Conservation (phyloP, 805 yeast species). For the Candida endomychidarum region DNA sequence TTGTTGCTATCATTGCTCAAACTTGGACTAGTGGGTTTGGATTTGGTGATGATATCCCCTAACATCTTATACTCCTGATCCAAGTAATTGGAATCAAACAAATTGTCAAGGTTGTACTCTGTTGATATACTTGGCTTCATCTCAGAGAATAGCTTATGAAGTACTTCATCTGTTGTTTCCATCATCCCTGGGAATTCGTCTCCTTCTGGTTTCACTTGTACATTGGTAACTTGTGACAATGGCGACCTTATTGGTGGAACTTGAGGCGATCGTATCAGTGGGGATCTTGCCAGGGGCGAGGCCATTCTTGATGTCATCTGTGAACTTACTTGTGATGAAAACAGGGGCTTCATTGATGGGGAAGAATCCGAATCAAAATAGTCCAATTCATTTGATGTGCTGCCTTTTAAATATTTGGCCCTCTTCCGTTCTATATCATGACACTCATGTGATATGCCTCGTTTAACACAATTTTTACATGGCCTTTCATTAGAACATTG, state of each 20-base stretch:
- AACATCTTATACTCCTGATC: constrained; percentile 53
- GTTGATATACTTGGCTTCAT: constrained; percentile 15
- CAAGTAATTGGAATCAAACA: constrained; percentile 45
- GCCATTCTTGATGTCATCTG: not conserved
- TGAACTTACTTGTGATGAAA: constrained; percentile 1
- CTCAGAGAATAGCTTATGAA: constrained; percentile 21
- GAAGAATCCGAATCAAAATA: not conserved
- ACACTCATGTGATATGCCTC: constrained; percentile 57
- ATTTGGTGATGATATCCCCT: constrained; percentile 45
- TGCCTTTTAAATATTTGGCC: constrained; percentile 37
- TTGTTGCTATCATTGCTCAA: constrained; percentile 1
- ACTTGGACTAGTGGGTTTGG: constrained; percentile 40
- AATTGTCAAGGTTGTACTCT: constrained; percentile 11
- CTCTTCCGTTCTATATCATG: constrained; percentile 57
- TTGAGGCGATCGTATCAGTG: not conserved
- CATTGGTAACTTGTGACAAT: constrained; percentile 3
- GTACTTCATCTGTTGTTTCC: constrained; percentile 30
- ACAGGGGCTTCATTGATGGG: not conserved
- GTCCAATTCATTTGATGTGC: not conserved
- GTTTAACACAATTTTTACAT: constrained; percentile 66
- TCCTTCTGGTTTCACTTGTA: not conserved
- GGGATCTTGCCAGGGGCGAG: not conserved
- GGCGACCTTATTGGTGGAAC: constrained; percentile 3
- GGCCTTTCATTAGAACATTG: constrained; percentile 73
- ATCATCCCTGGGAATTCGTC: constrained; percentile 16